A percentile compares a stretch with the other conserved stretches of the same genome.
These are phyloP conservation scores for Prototheca wickerhamii DNA, from an alignment of 163 green algal genomes.

Conservation along the genomic window DNA sequence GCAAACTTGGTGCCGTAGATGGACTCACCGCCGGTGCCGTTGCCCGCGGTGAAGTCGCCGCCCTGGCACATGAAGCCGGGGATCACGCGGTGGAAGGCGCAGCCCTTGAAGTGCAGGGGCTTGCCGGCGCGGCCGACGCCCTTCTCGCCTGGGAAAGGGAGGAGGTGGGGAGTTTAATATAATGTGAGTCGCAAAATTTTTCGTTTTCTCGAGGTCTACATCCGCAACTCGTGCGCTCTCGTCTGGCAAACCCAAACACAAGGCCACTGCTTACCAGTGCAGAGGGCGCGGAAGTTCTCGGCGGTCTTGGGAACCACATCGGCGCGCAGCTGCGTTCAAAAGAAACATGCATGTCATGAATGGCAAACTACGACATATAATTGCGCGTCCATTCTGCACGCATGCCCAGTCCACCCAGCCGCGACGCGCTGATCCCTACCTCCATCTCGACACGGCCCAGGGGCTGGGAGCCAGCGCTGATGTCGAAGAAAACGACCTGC, in stretches of 20 bases:
- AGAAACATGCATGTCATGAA: neutral
- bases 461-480: constrained; percentile 28
- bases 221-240: neutral
- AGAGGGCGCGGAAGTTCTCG: constrained; percentile 91
- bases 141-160: constrained; percentile 48
- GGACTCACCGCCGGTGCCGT: constrained; percentile 55
- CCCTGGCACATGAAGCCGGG: constrained; percentile 66
- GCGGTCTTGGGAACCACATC: constrained; percentile 80
- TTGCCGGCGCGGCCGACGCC: constrained; percentile 47
- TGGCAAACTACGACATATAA: neutral
- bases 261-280: constrained; percentile 31
- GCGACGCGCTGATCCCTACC: constrained; percentile 18
- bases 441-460: constrained; percentile 66
- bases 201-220: neutral
- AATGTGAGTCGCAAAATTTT: neutral
- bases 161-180: neutral
- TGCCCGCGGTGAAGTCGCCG: constrained; percentile 48
- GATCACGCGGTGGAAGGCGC: constrained; percentile 78
- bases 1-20: constrained; percentile 50
- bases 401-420: neutral
- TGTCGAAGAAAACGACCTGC: constrained; percentile 62
- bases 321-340: constrained; percentile 51
- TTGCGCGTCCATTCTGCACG: neutral
- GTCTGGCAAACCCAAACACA: neutral
- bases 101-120: constrained; percentile 68